Conservation (phyloP, 2,329 filamentous ascomycete species). For the Fusarium transvaalense region DNA sequence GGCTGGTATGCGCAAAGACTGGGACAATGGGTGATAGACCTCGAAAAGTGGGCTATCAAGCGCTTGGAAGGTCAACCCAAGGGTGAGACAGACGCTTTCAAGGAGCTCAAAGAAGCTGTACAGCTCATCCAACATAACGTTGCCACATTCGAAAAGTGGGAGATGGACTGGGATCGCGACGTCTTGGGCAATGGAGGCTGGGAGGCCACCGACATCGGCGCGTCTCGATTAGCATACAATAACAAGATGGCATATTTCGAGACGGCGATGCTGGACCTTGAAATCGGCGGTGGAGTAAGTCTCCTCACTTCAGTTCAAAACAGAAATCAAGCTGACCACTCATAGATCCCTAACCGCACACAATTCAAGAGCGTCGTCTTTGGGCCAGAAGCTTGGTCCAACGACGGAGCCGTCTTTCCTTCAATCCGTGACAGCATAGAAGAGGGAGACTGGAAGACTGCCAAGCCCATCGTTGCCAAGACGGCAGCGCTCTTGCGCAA, state of each 20-base stretch:
- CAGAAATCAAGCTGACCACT: slow-evolving; percentile 25
- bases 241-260: slow-evolving; percentile 84
- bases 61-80: slow-evolving; percentile 49
- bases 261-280: slow-evolving; percentile 82
- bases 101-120: slow-evolving; percentile 66
- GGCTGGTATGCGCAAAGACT: slow-evolving; percentile 77
- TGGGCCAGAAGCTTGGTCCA: slow-evolving; percentile 82
- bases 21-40: slow-evolving; percentile 71
- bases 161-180: slow-evolving; percentile 78
- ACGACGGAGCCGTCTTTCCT: slow-evolving; percentile 63
- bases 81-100: slow-evolving; percentile 41
- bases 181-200: slow-evolving; percentile 80
- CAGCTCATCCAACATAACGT: slow-evolving; percentile 64
- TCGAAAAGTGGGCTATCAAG: slow-evolving; percentile 70
- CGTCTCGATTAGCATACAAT: slow-evolving; percentile 81
- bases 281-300: slow-evolving; percentile 79
- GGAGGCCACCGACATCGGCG: slow-evolving; percentile 76
- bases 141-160: slow-evolving; percentile 79
- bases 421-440: slow-evolving; percentile 86
- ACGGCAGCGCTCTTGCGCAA: slow-evolving; percentile 75
- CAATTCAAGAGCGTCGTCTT: slow-evolving; percentile 96
- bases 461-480: slow-evolving; percentile 76
- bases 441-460: slow-evolving; percentile 75
- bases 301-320: background rate
- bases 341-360: slow-evolving; percentile 83